Base-by-base conservation (phyloP, 2,329 filamentous ascomycete species). In the Escovopsis sp. region DNA sequence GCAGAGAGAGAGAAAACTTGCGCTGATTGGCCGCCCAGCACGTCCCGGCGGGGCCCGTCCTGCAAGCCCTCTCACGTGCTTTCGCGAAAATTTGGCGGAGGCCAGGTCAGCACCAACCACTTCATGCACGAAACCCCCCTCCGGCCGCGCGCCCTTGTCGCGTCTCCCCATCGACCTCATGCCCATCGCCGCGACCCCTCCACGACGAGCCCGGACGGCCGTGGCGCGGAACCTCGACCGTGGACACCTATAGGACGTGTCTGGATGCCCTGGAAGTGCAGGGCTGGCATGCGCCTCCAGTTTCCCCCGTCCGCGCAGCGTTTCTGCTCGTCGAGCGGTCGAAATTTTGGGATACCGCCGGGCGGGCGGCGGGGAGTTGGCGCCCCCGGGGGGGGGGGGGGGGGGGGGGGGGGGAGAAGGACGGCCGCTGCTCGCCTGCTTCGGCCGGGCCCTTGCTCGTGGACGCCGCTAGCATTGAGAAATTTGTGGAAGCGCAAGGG, bases 31-130 rank as follows among this genome's bases (percentile, higher is more conserved):
- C 28, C 18, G 37, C 37, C 5, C 12, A 30, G 37, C 19, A 12
- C 19, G 37, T 19, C 28, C 4, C 8, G 23, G 38, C 26, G 15
- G 37, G 12, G 26, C 15, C 10, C 18, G 11, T 4, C 12, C 33
- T 32, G 30, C 15, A 39, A 28, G 50, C 45, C 40, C 12, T n/a
- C 53, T 66, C 64, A 66, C 63, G 64, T 66, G 64, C 56, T 59
- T 62, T 61, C 64, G 64, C 59, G 64, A 54, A 53, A 54, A 59
- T 54, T 55, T 65, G 60, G 63, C 57, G 61, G 54, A 47, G 49
- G 50, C 52, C 47, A 47, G 48, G 55, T 49, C 46, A 41, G n/a
- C 52, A 56, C 55, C 50, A 51, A 23, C 23, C 23, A 23, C 23
- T 23, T 51, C 52, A 51, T 46, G 35, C 38, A n/a, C 39, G 44